Evolutionary conservation across 768 basidiomycete species (phyloP), one percentile per base, ranked within the genome.

Genomic region (Cyathus striatus): DNA sequence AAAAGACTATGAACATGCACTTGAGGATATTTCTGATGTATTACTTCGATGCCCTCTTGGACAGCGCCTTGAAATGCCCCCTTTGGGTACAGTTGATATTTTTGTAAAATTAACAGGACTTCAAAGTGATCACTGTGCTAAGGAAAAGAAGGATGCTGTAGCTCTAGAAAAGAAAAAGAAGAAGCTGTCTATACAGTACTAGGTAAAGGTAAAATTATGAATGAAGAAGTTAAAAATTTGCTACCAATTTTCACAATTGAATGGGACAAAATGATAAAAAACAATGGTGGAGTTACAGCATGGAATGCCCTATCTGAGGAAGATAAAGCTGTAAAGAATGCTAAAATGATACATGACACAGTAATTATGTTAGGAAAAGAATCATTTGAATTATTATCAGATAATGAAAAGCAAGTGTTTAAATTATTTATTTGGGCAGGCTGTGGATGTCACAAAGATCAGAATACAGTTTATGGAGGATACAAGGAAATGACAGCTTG

Each of bases 371-470:
- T 49, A 7, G 51, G 51, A 20, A 38, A 47, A 30, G 45, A 52
- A 39, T 48, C 23, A 18, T 45, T 44, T 44, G 46, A 43, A 14
- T 23, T 38, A 23, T 44, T 57, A 6, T 39, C 48, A 16, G 47
- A 35, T 23, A 30, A 44, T 32, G 54, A 60, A 37, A 43, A 54
- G 41, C 40, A 30, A 3, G 20, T 47, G 17, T 39, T 53, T 4
- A 30, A 39, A 6, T 41, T 65, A 17, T 64, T 65, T 46, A 48
- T 65, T 18, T 60, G 60, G 56, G 54, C 49, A 23, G 58, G 57
- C 3, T 65, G 61, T 49, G 58, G 56, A 18, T 59, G 58, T 48
- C 63, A 65, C 46, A 64, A 64, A 45, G 61, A 66, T 30, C 44
- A 60, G 6, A 67, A 66, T 38, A 48, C 55, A 13, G 49, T 64